A percentile compares a stretch with the other conserved stretches of the same genome.
Evolutionary conservation across 495 filamentous ascomycete genomes (phyloP).

Genomic region (Rhypophila decipiens): DNA sequence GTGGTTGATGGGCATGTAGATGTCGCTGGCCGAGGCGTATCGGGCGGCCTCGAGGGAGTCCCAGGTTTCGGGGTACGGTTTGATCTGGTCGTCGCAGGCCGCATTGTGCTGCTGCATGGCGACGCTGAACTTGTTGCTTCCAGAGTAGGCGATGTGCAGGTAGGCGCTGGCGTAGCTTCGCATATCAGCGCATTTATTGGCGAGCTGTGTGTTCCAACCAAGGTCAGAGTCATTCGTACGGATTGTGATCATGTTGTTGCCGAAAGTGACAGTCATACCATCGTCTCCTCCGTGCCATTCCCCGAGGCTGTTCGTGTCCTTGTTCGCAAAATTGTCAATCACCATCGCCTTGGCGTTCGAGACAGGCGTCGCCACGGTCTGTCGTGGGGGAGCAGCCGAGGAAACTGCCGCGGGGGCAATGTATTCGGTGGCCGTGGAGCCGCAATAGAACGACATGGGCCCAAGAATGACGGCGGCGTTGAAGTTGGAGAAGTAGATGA

Average conservation of each 20-base stretch:
- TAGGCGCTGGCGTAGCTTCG: slow-evolving; percentile 50
- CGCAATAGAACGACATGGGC: slow-evolving; percentile 57
- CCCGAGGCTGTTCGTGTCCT: slow-evolving; percentile 54
- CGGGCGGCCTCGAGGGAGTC: slow-evolving; percentile 65
- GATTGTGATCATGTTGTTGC: slow-evolving; percentile 48
- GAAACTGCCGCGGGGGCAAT: slow-evolving; percentile 31
- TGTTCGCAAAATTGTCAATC: slow-evolving; percentile 58
- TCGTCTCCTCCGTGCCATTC: slow-evolving; percentile 70
- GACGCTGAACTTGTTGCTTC: slow-evolving; percentile 60
- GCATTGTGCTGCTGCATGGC: slow-evolving; percentile 68
- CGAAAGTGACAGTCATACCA: slow-evolving; percentile 46
- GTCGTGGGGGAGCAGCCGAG: slow-evolving; percentile 8
- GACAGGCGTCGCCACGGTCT: slow-evolving; percentile 43
- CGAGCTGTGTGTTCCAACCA: slow-evolving; percentile 62
- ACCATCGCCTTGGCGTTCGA: slow-evolving; percentile 49
- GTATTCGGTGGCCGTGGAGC: slow-evolving; percentile 45
- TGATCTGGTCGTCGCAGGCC: slow-evolving; percentile 49
- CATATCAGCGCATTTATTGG: slow-evolving; percentile 54
- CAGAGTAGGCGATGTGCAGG: slow-evolving; percentile 66
- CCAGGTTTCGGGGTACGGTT: slow-evolving; percentile 68
- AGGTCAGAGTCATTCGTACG: slow-evolving; percentile 62
- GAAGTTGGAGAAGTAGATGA: slow-evolving; percentile 43
- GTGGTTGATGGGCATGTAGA: slow-evolving; percentile 71
- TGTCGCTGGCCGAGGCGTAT: slow-evolving; percentile 54
- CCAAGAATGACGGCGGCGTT: slow-evolving; percentile 46